Evolutionary conservation across 2,329 filamentous ascomycete species (phyloP).

Genomic region (Lasiodiplodia hormozganensis): DNA sequence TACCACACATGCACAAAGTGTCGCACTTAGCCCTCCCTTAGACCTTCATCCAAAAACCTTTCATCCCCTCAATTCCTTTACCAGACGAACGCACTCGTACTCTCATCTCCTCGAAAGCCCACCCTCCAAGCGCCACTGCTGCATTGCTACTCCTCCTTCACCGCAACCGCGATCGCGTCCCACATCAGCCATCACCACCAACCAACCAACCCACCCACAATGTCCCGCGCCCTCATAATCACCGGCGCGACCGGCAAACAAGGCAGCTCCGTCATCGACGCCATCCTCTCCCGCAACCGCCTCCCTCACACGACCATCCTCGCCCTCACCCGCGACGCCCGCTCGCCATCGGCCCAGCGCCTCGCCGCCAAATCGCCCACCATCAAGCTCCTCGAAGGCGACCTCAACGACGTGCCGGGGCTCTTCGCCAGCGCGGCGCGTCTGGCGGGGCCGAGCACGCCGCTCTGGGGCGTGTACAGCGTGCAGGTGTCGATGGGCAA

Average conservation of each 20-base stretch:
- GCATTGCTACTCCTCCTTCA: background rate
- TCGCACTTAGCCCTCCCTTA: background rate
- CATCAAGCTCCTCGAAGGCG: slow-evolving; percentile 62
- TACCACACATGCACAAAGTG: background rate
- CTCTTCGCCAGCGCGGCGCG: slow-evolving; percentile 57
- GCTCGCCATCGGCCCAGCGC: slow-evolving; percentile 56
- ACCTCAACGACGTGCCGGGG: slow-evolving; percentile 56
- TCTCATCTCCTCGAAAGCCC: background rate
- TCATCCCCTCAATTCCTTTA: background rate
- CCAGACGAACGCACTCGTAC: background rate
- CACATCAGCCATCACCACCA: background rate
- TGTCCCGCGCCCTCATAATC: slow-evolving; percentile 46
- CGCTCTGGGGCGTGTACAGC: slow-evolving; percentile 43
- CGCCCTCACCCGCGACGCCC: slow-evolving; percentile 62
- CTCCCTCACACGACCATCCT: slow-evolving; percentile 56
- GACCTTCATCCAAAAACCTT: background rate
- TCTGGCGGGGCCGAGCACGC: slow-evolving; percentile 35
- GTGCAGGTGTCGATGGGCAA: slow-evolving; percentile 36
- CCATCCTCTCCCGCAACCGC: slow-evolving; percentile 42
- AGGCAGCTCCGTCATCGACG: slow-evolving; percentile 49
- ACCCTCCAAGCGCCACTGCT: background rate
- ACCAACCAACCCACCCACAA: background rate
- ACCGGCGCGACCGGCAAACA: slow-evolving; percentile 56
- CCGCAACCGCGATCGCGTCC: background rate
- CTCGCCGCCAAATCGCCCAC: slow-evolving; percentile 53